Percentiles rank a stretch among this genome's conserved stretches.
phyloP scores from a whole-genome alignment of 371 early-diverging fungal genomes.

The Cladochytrium tenue region DNA sequence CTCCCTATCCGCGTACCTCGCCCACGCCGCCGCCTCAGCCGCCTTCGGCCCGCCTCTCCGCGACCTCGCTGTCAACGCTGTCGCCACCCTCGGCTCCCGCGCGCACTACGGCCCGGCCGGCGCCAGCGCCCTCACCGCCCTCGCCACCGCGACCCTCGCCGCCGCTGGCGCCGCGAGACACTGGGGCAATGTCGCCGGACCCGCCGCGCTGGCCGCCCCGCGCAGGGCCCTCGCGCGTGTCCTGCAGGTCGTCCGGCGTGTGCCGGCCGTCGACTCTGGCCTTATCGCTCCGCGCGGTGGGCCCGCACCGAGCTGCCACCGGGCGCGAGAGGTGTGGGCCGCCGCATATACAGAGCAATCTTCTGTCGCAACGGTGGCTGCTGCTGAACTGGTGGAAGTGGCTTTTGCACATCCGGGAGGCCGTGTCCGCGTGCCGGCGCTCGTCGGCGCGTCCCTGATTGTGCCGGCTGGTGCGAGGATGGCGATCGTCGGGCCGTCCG shows the following conservation, averaged over 20 bases:
- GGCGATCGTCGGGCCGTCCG: constrained; percentile 70
- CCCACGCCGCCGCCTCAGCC: neutral
- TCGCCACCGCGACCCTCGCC: neutral
- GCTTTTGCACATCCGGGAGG: too few relatives aligned
- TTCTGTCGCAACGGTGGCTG: too few relatives aligned
- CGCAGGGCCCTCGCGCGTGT: neutral
- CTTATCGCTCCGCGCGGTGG: too few relatives aligned
- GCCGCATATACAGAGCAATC: too few relatives aligned
- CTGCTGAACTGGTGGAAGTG: too few relatives aligned
- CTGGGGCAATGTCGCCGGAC: neutral
- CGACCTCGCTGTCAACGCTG: neutral
- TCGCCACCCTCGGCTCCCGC: too few relatives aligned
- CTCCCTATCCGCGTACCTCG: neutral
- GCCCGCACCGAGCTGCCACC: too few relatives aligned
- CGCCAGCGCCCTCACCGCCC: neutral
- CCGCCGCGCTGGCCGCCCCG: neutral
- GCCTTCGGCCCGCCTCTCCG: neutral
- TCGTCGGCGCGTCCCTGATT: constrained; percentile 64
- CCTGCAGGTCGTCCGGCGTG: neutral
- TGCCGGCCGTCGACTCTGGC: neutral
- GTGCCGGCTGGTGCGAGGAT: constrained; percentile 56
- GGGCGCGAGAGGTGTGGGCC: too few relatives aligned
- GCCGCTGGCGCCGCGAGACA: neutral
- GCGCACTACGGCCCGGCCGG: too few relatives aligned
- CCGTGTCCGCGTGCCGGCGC: too few relatives aligned